Evolutionary conservation across 805 yeast genomes (phyloP).

Genomic region (Metschnikowia similis): DNA sequence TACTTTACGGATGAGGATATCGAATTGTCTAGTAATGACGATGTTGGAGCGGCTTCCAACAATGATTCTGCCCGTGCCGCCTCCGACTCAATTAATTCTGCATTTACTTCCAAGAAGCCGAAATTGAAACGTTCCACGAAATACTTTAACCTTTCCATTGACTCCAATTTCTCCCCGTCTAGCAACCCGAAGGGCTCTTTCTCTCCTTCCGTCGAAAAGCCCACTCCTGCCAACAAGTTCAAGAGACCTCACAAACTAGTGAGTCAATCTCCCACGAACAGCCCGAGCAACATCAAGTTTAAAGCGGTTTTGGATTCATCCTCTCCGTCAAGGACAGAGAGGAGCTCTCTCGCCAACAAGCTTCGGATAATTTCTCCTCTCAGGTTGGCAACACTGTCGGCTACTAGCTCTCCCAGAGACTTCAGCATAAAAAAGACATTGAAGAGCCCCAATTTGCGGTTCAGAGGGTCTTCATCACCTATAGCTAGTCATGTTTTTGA

Average conservation of each 20-base stretch:
- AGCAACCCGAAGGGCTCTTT: slow-evolving; percentile 12
- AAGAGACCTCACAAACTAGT: slow-evolving; percentile 42
- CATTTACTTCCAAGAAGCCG: slow-evolving; percentile 8
- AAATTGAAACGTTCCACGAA: slow-evolving; percentile 39
- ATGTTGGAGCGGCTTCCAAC: not conserved
- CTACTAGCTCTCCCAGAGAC: slow-evolving; percentile 13
- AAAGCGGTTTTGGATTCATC: slow-evolving; percentile 10
- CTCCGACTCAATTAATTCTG: not conserved
- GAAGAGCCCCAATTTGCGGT: slow-evolving; percentile 15
- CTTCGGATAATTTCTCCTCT: slow-evolving; percentile 33
- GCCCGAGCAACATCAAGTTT: slow-evolving; percentile 13
- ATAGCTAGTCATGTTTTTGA: slow-evolving; percentile 11
- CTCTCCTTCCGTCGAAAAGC: slow-evolving; percentile 12
- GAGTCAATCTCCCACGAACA: slow-evolving; percentile 42
- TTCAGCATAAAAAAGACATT: slow-evolving; percentile 11
- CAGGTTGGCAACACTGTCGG: slow-evolving; percentile 9
- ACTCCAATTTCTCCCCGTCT: slow-evolving; percentile 21
- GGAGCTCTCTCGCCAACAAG: slow-evolving; percentile 25
- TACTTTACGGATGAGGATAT: slow-evolving; percentile 13
- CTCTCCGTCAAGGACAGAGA: slow-evolving; percentile 11
- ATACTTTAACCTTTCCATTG: slow-evolving; percentile 38
- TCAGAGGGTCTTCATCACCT: slow-evolving; percentile 17
- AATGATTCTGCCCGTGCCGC: not conserved
- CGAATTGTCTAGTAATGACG: slow-evolving; percentile 11
- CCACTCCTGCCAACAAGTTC: slow-evolving; percentile 26